A percentile compares a stretch with the other conserved stretches of the same genome.
phyloP scores from a whole-genome alignment of 495 filamentous ascomycete genomes.

The Clohesyomyces aquaticus region DNA sequence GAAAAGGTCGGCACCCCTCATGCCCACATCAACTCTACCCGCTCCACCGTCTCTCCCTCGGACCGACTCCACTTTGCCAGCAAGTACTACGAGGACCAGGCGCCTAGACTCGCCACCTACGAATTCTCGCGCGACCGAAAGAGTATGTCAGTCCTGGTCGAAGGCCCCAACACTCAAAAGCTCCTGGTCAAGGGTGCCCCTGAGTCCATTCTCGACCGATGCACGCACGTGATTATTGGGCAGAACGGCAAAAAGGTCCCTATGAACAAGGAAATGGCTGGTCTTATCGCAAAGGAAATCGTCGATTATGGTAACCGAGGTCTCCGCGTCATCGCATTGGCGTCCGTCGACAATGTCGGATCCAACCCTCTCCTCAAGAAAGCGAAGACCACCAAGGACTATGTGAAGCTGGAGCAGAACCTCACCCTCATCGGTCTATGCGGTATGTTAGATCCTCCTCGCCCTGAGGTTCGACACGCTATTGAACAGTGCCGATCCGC shows the following conservation, averaged over 20 bases:
- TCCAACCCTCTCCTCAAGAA: slow-evolving; percentile 69
- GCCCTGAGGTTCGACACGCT: slow-evolving; percentile 85
- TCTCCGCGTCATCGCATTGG: slow-evolving; percentile 92
- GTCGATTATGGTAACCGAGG: slow-evolving; percentile 89
- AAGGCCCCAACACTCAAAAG: slow-evolving; percentile 65
- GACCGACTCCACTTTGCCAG: slow-evolving; percentile 77
- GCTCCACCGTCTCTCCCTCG: slow-evolving; percentile 53
- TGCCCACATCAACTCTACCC: slow-evolving; percentile 58
- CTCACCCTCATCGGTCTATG: slow-evolving; percentile 94
- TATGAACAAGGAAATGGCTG: slow-evolving; percentile 65
- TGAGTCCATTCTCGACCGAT: slow-evolving; percentile 90
- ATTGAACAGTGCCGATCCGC: slow-evolving; percentile 88
- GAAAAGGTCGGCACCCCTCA: slow-evolving; percentile 89
- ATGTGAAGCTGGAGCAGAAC: slow-evolving; percentile 82
- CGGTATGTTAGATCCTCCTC: slow-evolving; percentile 96
- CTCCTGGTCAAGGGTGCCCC: slow-evolving; percentile 97
- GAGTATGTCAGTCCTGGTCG: slow-evolving; percentile 97
- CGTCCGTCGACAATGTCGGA: slow-evolving; percentile 72
- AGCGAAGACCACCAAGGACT: slow-evolving; percentile 82
- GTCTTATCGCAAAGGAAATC: slow-evolving; percentile 74
- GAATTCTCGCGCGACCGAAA: slow-evolving; percentile 98
- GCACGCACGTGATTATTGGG: slow-evolving; percentile 77
- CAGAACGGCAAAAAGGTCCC: slow-evolving; percentile 72
- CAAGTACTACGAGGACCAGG: slow-evolving; percentile 77
- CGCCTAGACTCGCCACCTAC: slow-evolving; percentile 79